Base-by-base conservation (phyloP, 306 rosid genomes). In the Alnus rubra region DNA sequence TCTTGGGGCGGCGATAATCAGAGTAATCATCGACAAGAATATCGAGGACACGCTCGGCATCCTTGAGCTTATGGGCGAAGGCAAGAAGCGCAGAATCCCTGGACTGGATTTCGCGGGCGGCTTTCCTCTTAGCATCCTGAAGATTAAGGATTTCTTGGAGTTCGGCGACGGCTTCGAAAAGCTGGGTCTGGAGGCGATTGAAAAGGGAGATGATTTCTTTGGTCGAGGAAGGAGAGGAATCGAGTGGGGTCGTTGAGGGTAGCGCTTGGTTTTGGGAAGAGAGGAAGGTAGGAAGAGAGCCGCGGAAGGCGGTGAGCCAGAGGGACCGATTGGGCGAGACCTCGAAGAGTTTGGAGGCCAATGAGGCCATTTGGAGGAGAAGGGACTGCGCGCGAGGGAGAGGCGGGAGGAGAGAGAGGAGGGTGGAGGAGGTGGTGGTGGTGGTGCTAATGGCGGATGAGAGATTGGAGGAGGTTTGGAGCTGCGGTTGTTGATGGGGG, bases 91-190 rank as follows among this genome's bases (percentile, higher is more conserved):
- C 78, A 11, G 84, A 72, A 76, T 94, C 98, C 54, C 84, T 91
- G 35, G 92, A 71, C 73, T 71, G 76, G 75, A 89, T 89, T 63
- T 94, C 97, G 1, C 82, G 83, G 71, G 88, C 91, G 35, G 89
- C 72, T 78, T 92, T 94, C 86, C 84, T 90, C 88, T 89, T 91
- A 65, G 90, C 79, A 5, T 94, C 97, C 79, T 94, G 97, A 2
- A 90, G 92, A 82, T 92, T 91, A 69, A 92, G 97, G 80, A 92
- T 92, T 69, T 94, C 97, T 77, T 94, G 97, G 83, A 94, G 97
- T 77, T 94, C 95, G 1, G 98, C 91, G 9, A 94, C 97, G 14
- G 97, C 92, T 81, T 94, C 97, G 1, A 86, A 89, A 71, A 94
- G 87, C 70, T 94, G 97, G 74, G 94, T 92, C 70, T 94, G 98